Conservation (phyloP, 2,329 filamentous ascomycete genomes). For the Didymosphaeria variabile region DNA sequence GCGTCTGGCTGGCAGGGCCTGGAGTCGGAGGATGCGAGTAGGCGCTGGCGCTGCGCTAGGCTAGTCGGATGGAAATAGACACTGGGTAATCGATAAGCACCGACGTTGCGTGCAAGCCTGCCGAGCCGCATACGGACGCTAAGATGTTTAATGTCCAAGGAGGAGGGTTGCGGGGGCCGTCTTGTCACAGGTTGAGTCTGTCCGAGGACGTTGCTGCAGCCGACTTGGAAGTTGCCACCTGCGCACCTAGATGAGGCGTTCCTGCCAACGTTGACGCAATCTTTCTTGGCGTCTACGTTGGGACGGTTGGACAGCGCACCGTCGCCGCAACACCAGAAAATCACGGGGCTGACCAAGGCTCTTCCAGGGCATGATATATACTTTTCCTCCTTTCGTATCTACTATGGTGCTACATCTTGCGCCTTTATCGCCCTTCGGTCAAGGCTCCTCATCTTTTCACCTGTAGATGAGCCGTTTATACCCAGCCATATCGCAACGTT, state of each 20-base stretch:
- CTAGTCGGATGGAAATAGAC: slow-evolving; percentile 24
- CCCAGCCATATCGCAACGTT: too few relatives aligned
- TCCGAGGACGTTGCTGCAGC: slow-evolving; percentile 3
- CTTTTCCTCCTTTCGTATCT: background rate
- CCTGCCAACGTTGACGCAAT: slow-evolving; percentile 23
- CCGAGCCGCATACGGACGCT: slow-evolving; percentile 18
- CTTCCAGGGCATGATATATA: background rate
- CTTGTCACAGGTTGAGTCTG: slow-evolving; percentile 5
- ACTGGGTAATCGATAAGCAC: slow-evolving; percentile 32
- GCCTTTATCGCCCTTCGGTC: too few relatives aligned
- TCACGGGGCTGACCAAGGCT: background rate
- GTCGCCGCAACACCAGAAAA: slow-evolving; percentile 8
- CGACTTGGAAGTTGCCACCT: slow-evolving; percentile 10
- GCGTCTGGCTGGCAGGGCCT: slow-evolving; percentile 10
- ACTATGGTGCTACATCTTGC: background rate
- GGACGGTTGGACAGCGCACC: slow-evolving; percentile 1
- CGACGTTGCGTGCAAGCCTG: slow-evolving; percentile 8
- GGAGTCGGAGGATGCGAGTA: slow-evolving; percentile 14
- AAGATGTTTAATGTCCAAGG: background rate
- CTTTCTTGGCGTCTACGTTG: slow-evolving; percentile 22
- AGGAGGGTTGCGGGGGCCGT: background rate
- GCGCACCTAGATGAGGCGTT: slow-evolving; percentile 13
- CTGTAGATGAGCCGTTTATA: too few relatives aligned
- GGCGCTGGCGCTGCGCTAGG: slow-evolving; percentile 19
- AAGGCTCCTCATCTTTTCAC: too few relatives aligned